Base-by-base conservation (phyloP, 208 protist species). In the Leishmania arabica region DNA sequence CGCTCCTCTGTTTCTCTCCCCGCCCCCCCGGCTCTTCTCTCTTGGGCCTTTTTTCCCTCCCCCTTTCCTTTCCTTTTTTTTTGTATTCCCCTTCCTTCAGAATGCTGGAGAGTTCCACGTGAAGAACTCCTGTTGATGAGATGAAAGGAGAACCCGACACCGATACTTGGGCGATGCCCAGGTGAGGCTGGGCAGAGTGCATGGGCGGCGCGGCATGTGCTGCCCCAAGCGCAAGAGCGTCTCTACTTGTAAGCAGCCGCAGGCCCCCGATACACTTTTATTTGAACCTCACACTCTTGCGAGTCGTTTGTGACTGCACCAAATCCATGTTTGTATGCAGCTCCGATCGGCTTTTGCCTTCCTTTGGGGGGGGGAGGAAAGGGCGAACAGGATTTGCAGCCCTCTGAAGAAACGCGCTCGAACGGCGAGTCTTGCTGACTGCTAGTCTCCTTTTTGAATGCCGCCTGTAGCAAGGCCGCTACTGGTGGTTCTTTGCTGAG, bases 31-130 rank as follows among this genome's bases (percentile, higher is more conserved):
- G n/a, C 9, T 78, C 47, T 54, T 79, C 75, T 79, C 51, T 49
- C 21, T 24, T 45, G 45, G 24, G 15, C 5, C 56, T 62, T 15
- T n/a, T 37, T 37, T 17, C 68, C 8, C 17, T 49, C 27, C 24
- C 11, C 45, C 45, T 2, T 73, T 51, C 11, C 5, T 15, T 58
- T 37, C 31, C 34, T 1, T 80, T 66, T n/a, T 40, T 71, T 80
- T 47, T 37, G 34, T 21, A 0, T 62, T 58, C 51, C 31, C 34
- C 6, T 80, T 66, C n/a, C 66, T 71, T 80, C 31, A 49, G 75
- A 85, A 37, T 75, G 45, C 66, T 79, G 78, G 74, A 24, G 74
- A 68, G 54, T 58, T 77, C 53, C 66, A 54, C 60, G 9, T 45
- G 49, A 68, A 8, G 49, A 68, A 45, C 54, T 78, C 60, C 13